A percentile compares a stretch with the other conserved stretches of the same genome.
phyloP scores from a whole-genome alignment of 1,284 basidiomycete species.

The Cerioporus squamosus region DNA sequence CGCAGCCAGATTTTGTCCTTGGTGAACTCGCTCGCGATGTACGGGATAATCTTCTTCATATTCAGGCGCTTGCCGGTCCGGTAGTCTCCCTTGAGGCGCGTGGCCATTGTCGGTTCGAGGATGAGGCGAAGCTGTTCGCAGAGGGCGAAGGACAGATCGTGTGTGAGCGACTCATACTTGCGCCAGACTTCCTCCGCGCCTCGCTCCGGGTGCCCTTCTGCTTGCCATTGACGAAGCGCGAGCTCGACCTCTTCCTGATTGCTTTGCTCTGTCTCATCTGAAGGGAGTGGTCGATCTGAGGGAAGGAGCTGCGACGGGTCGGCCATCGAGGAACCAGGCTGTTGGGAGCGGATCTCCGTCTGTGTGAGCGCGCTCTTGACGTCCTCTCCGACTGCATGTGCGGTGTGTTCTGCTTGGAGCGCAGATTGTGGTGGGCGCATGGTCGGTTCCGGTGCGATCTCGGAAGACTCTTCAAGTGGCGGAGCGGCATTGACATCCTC shows the following conservation, averaged over 20 bases:
- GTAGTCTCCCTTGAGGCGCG: constrained; percentile 96
- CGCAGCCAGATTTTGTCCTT: constrained; percentile 99
- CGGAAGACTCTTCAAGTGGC: constrained; percentile 21
- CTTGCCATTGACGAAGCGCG: constrained; percentile 68
- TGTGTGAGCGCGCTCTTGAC: constrained; percentile 55
- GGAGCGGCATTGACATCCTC: constrained; percentile 37
- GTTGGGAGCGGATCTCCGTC: constrained; percentile 33
- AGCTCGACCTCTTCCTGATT: constrained; percentile 53
- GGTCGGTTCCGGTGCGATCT: constrained; percentile 28
- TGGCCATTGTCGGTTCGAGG: constrained; percentile 93
- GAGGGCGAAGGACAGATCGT: constrained; percentile 88
- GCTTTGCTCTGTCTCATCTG: constrained; percentile 7
- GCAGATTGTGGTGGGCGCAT: constrained; percentile 15
- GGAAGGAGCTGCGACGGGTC: constrained; percentile 12
- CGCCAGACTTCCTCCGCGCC: constrained; percentile 86
- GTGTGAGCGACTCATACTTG: constrained; percentile 88
- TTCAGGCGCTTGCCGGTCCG: constrained; percentile 98
- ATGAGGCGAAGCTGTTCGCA: constrained; percentile 98
- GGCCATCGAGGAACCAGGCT: not conserved
- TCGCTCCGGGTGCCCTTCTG: constrained; percentile 57
- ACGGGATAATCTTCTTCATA: constrained; percentile 99
- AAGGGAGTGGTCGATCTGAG: not conserved
- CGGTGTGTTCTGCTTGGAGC: constrained; percentile 38
- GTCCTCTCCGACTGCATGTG: constrained; percentile 38
- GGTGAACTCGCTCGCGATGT: constrained; percentile 98